Evolutionary conservation across 192 early-diverging fungal genomes (phyloP).

Genomic region (Umbelopsis ramanniana): DNA sequence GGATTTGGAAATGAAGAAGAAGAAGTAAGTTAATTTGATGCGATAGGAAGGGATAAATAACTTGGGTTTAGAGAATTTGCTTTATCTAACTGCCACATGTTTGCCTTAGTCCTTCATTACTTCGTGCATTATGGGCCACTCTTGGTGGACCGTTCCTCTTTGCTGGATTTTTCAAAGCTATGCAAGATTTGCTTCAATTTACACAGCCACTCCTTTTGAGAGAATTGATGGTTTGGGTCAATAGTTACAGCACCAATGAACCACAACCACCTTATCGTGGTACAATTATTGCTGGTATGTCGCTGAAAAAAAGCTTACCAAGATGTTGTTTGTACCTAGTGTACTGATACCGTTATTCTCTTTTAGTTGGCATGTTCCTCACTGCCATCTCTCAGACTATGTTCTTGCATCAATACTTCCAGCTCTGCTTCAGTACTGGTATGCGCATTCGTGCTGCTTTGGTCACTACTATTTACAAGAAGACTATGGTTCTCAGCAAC

Average conservation of each 20-base stretch:
- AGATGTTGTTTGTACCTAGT: background rate
- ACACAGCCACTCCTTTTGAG: conserved; percentile 79
- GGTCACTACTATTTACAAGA: conserved; percentile 84
- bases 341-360: background rate
- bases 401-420: conserved; percentile 89
- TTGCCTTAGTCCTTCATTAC: conserved; percentile 66
- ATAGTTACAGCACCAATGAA: conserved; percentile 56
- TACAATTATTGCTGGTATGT: conserved; percentile 70
- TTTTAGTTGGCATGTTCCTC: conserved; percentile 67
- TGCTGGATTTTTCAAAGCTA: conserved; percentile 78
- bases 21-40: conserved; percentile 35
- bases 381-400: conserved; percentile 77
- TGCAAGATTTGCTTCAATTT: conserved; percentile 78
- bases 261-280: conserved; percentile 75
- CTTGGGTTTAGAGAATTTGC: background rate
- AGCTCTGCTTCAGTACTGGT: conserved; percentile 76
- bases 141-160: conserved; percentile 71
- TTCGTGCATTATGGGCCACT: conserved; percentile 61
- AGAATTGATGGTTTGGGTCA: conserved; percentile 70
- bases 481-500: conserved; percentile 81
- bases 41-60: too few species aligned
- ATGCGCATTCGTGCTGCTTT: conserved; percentile 77
- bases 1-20: conserved; percentile 70
- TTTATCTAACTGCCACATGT: background rate
- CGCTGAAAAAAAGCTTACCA: background rate